A percentile compares a stretch with the other conserved stretches of the same genome.
Evolutionary conservation across 805 yeast genomes (phyloP).

Genomic region (Metschnikowia vanudenii): DNA sequence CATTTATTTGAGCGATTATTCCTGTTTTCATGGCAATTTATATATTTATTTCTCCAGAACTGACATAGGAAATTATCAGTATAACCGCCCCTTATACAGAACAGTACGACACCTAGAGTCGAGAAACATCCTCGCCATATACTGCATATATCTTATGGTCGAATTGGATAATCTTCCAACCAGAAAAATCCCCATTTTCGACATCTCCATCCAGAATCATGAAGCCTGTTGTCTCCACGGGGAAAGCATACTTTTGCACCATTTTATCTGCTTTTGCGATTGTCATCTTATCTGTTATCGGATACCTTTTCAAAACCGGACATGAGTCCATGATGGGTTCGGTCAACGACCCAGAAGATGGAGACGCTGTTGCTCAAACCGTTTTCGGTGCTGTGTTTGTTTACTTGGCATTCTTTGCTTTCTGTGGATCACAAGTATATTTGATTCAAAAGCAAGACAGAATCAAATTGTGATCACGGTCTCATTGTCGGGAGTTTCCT

Average conservation of each 20-base stretch:
- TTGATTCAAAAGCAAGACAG: slow-evolving; percentile 62
- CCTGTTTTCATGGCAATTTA: no score
- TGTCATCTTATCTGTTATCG: slow-evolving; percentile 81
- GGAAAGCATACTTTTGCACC: slow-evolving; percentile 94
- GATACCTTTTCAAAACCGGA: slow-evolving; percentile 70
- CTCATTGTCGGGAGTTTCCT: not conserved
- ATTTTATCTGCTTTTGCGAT: slow-evolving; percentile 89
- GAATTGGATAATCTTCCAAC: not conserved
- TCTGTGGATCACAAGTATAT: slow-evolving; percentile 85
- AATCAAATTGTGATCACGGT: slow-evolving; percentile 41
- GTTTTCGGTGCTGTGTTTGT: slow-evolving; percentile 87
- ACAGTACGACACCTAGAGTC: no score
- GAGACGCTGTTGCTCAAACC: slow-evolving; percentile 89
- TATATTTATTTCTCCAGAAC: no score
- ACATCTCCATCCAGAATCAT: slow-evolving; percentile 19
- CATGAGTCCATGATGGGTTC: slow-evolving; percentile 95
- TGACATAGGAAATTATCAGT: no score
- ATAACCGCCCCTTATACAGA: no score
- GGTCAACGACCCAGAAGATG: slow-evolving; percentile 85
- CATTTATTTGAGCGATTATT: no score
- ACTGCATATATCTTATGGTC: not conserved
- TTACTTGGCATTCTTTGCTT: slow-evolving; percentile 73
- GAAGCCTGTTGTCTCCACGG: slow-evolving; percentile 53
- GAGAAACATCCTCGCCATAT: not conserved
- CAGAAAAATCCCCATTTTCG: not conserved